Percentiles rank a stretch among this genome's conserved stretches.
Evolutionary conservation across 179 eudicot genomes (phyloP).

Genomic region (Monotropa hypopitys): DNA sequence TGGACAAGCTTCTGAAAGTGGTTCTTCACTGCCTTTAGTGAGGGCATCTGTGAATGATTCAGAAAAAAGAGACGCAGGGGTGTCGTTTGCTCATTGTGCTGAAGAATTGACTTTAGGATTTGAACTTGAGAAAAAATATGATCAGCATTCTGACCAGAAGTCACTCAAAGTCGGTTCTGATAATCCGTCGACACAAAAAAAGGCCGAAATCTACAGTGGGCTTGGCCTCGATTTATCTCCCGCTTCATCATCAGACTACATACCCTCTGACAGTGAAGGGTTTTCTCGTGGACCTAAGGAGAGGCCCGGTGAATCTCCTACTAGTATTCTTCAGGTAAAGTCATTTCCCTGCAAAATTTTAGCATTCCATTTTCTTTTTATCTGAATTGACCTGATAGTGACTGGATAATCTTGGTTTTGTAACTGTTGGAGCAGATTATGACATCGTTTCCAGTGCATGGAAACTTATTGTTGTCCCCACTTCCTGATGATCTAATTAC

Average conservation of each 20-base stretch:
- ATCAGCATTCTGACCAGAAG: conserved; percentile 39
- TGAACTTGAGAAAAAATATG: conserved; percentile 22
- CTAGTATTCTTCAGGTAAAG: conserved; percentile 67
- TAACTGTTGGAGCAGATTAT: conserved; percentile 53
- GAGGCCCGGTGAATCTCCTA: conserved; percentile 49
- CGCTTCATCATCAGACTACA: conserved; percentile 57
- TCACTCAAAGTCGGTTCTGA: conserved; percentile 70
- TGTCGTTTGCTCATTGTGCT: conserved; percentile 19
- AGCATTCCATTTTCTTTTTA: conserved; percentile 8
- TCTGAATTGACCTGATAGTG: conserved; percentile 1
- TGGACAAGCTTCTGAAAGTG: conserved; percentile 28
- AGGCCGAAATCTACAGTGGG: conserved; percentile 75
- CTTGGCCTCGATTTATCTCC: conserved; percentile 95
- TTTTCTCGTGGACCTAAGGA: conserved; percentile 24
- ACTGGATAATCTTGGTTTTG: not conserved
- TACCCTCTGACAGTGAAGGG: conserved; percentile 52
- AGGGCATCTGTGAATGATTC: conserved; percentile 23
- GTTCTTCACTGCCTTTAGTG: conserved; percentile 21
- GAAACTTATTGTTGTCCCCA: conserved; percentile 57
- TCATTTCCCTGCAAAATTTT: conserved; percentile 9
- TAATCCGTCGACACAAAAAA: conserved; percentile 49
- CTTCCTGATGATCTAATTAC: conserved; percentile 40
- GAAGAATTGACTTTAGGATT: conserved; percentile 35
- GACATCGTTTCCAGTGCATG: conserved; percentile 60
- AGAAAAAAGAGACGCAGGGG: conserved; percentile 22